Conservation (phyloP, 371 early-diverging fungal species). For the Mucor irregularis region DNA sequence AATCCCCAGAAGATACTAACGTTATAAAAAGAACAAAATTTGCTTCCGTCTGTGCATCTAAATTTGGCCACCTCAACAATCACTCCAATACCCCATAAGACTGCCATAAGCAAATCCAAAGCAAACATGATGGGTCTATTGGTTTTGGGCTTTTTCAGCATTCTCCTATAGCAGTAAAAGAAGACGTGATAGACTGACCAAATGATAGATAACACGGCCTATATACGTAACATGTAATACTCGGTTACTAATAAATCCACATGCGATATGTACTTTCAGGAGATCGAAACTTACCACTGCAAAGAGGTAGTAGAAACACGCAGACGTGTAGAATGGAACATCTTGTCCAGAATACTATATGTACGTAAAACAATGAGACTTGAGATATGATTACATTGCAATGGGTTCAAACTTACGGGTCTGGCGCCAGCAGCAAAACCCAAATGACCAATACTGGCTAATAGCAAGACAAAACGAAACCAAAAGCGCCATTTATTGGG, state of each 20-base stretch:
- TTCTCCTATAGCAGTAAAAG: conserved; percentile 42
- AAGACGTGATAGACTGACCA: conserved; percentile 41
- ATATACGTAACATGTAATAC: not conserved
- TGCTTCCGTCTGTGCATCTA: conserved; percentile 37
- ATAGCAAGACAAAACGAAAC: conserved; percentile 34
- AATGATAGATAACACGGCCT: conserved; percentile 50
- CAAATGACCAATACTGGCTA: conserved; percentile 40
- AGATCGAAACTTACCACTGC: conserved; percentile 39
- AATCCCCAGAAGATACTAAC: conserved; percentile 57
- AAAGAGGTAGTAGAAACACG: conserved; percentile 41
- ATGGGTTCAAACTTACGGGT: conserved; percentile 35
- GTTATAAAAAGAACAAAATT: conserved; percentile 56
- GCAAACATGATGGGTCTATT: conserved; percentile 44
- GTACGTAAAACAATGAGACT: not conserved
- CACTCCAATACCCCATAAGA: conserved; percentile 53
- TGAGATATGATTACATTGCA: not conserved
- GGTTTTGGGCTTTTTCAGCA: conserved; percentile 40
- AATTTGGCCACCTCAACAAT: conserved; percentile 53
- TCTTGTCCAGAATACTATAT: conserved; percentile 31
- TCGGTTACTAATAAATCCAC: not conserved
- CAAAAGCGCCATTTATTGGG: conserved; percentile 31
- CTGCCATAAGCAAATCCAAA: conserved; percentile 44
- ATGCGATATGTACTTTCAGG: no score
- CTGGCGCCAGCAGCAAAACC: conserved; percentile 53
- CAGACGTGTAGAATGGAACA: conserved; percentile 37